phyloP scores from a whole-genome alignment of 352 stramenopile species.

The Chrysophaeum taylorii region DNA sequence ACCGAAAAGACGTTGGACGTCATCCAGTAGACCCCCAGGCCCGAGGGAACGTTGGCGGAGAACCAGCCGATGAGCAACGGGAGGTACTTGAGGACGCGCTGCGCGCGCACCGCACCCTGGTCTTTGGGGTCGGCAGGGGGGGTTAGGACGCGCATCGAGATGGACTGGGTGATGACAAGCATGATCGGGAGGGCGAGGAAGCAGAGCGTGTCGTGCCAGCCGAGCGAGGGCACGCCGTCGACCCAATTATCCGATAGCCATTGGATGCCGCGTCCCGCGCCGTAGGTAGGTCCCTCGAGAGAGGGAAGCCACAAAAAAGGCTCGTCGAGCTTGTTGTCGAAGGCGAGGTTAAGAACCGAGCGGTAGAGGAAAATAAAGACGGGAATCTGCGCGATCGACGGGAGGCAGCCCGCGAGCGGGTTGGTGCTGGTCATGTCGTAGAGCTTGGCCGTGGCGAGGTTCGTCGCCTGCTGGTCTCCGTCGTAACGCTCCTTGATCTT shows the following conservation, averaged over 20 bases:
- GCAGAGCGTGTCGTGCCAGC: conserved; percentile 60
- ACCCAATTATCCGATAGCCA: conserved; percentile 56
- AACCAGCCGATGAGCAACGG: conserved; percentile 74
- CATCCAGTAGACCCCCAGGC: conserved; percentile 72
- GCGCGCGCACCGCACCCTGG: conserved; percentile 28
- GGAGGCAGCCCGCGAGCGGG: conserved; percentile 65
- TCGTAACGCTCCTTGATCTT: conserved; percentile 36
- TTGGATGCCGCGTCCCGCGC: conserved; percentile 46
- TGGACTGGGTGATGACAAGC: conserved; percentile 59
- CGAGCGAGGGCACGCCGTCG: conserved; percentile 51
- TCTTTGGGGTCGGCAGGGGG: conserved; percentile 44
- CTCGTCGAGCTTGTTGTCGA: conserved; percentile 56
- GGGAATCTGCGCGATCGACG: conserved; percentile 66
- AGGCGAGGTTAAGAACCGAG: conserved; percentile 61
- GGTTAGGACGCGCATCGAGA: conserved; percentile 63
- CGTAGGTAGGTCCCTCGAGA: conserved; percentile 65
- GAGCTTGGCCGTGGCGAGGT: conserved; percentile 35
- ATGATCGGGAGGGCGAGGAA: conserved; percentile 65
- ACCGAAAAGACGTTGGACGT: conserved; percentile 63
- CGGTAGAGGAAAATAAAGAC: conserved; percentile 73
- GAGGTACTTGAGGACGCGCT: conserved; percentile 59
- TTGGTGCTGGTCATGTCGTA: conserved; percentile 37
- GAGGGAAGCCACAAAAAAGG: conserved; percentile 68
- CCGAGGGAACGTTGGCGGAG: conserved; percentile 61
- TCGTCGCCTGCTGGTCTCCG: conserved; percentile 35